These are phyloP conservation scores for Trichoderma guizhouense DNA, from an alignment of 2,329 filamentous ascomycete species.

Conservation along the genomic window DNA sequence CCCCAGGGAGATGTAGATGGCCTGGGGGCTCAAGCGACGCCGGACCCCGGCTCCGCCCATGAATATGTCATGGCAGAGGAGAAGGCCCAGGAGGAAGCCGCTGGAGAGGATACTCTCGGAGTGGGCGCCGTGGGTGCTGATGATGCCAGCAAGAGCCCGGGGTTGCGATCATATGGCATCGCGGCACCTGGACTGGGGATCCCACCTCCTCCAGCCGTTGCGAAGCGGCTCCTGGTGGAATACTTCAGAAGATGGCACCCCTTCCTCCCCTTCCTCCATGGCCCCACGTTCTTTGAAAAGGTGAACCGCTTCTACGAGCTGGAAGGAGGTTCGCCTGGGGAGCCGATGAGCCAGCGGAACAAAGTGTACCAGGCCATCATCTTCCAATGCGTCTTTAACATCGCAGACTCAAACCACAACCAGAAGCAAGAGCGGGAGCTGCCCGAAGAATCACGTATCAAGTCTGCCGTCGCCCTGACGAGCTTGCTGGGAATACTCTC, in stretches of 20 bases:
- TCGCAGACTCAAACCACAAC: slow-evolving; percentile 12
- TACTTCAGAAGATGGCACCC: slow-evolving; percentile 13
- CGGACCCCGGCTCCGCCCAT: slow-evolving; percentile 12
- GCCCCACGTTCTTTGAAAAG: slow-evolving; percentile 11
- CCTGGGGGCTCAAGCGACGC: slow-evolving; percentile 1
- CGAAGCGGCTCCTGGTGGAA: slow-evolving; percentile 9
- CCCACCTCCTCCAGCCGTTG: slow-evolving; percentile 5
- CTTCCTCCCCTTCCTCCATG: slow-evolving; percentile 9
- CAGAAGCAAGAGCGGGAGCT: slow-evolving; percentile 10
- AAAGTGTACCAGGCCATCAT: slow-evolving; percentile 17
- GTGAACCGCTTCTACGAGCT: slow-evolving; percentile 9
- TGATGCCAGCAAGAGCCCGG: slow-evolving; percentile 11
- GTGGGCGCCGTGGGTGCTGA: slow-evolving; percentile 6
- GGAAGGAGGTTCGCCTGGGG: not conserved
- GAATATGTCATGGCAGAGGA: slow-evolving; percentile 15
- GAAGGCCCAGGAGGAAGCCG: slow-evolving; percentile 12
- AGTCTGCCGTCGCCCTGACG: slow-evolving; percentile 1
- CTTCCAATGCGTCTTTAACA: slow-evolving; percentile 13
- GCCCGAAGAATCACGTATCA: slow-evolving; percentile 9
- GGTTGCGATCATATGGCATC: slow-evolving; percentile 3
- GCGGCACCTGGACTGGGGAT: not conserved
- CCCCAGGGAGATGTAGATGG: slow-evolving; percentile 4
- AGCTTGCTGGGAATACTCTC: slow-evolving; percentile 11
- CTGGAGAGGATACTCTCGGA: not conserved
- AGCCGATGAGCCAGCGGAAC: slow-evolving; percentile 11